Conservation (phyloP, 1,284 basidiomycete species). For the Sporisorium sorghi region DNA sequence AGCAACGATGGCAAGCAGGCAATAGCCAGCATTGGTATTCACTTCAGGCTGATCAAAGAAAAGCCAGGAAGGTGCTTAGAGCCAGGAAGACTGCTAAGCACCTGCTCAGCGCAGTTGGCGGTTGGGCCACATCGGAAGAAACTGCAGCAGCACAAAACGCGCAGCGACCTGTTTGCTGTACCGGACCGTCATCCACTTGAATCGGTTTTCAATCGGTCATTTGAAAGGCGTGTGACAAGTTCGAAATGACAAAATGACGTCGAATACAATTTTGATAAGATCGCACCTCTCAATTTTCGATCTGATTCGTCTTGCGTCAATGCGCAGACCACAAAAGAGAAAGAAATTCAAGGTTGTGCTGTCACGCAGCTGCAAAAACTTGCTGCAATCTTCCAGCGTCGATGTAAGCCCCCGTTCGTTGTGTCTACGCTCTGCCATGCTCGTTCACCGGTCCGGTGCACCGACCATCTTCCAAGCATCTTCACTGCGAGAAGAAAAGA, state of each 20-base stretch:
- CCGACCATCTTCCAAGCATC: slow-evolving; percentile 4
- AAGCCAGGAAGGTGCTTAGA: too few relatives aligned
- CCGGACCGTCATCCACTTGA: slow-evolving; percentile 27
- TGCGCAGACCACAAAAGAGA: too few relatives aligned
- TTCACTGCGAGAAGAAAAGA: slow-evolving; percentile 1
- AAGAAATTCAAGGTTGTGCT: neutral
- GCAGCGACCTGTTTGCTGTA: slow-evolving; percentile 3
- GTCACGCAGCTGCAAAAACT: neutral
- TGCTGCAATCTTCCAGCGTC: neutral
- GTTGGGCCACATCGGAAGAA: neutral
- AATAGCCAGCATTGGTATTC: too few relatives aligned
- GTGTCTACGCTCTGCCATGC: neutral
- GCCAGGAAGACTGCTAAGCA: too few relatives aligned
- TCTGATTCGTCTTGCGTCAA: slow-evolving; percentile 10
- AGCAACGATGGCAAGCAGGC: neutral
- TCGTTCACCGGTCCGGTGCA: slow-evolving; percentile 21
- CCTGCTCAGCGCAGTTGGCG: neutral
- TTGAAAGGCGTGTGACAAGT: neutral
- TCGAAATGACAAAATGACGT: slow-evolving; percentile 1
- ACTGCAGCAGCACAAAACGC: neutral
- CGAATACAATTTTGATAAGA: slow-evolving; percentile 2
- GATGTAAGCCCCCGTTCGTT: neutral
- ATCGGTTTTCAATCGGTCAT: neutral
- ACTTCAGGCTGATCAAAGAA: too few relatives aligned
- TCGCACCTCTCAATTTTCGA: neutral